phyloP scores from a whole-genome alignment of 257 asterid species.

The Haberlea rhodopensis region DNA sequence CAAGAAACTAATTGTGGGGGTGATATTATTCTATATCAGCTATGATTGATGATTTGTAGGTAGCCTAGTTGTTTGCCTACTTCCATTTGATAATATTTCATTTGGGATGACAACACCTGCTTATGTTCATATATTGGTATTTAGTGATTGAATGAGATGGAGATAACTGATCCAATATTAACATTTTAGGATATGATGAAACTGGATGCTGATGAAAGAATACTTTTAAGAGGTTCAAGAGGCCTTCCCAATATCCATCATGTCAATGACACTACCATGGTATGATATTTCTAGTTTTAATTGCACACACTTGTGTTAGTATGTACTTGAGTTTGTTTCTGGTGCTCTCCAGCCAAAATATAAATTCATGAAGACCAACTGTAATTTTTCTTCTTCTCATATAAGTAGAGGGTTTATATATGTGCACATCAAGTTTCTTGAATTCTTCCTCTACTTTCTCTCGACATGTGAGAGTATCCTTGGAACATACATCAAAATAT shows the following conservation, averaged over 20 bases:
- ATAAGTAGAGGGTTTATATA: neutral
- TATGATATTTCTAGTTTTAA: slow-evolving; percentile 23
- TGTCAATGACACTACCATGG: slow-evolving; percentile 76
- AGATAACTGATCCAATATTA: neutral
- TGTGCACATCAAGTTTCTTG: neutral
- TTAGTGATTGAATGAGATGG: neutral
- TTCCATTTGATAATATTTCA: no score
- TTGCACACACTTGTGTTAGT: neutral
- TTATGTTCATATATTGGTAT: no score
- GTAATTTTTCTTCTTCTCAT: neutral
- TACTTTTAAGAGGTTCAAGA: slow-evolving; percentile 64
- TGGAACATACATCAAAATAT: no score
- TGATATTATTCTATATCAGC: neutral
- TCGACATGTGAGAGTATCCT: neutral
- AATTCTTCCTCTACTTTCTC: slow-evolving; percentile 4
- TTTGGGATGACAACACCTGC: neutral
- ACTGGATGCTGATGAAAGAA: slow-evolving; percentile 61
- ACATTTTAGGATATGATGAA: slow-evolving; percentile 85
- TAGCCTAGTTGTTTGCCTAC: neutral
- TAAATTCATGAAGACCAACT: neutral
- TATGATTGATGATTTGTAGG: no score
- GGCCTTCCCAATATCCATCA: slow-evolving; percentile 87
- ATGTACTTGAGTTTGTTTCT: neutral
- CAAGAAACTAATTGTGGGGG: neutral
- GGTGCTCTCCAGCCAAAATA: neutral